Conservation (phyloP, 2,329 filamentous ascomycete species). For the Sclerotinia borealis region DNA sequence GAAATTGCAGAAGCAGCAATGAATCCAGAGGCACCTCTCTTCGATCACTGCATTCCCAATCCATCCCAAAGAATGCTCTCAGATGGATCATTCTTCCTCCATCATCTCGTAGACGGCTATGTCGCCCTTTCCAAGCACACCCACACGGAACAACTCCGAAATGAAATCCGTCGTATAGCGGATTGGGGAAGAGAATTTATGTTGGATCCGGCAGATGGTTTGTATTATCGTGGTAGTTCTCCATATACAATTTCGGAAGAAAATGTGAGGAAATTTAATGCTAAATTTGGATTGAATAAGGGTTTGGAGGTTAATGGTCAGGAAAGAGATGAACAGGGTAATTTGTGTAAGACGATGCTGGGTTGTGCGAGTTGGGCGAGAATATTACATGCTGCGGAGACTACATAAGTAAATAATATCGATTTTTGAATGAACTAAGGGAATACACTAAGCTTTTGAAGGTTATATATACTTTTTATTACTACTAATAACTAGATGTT, state of each 20-base stretch:
- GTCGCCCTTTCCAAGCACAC: constrained; percentile 13
- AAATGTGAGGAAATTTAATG: constrained; percentile 15
- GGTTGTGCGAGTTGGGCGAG: constrained; percentile 21
- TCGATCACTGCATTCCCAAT: constrained; percentile 16
- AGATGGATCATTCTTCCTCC: constrained; percentile 22
- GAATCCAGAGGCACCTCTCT: constrained; percentile 12
- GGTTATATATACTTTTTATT: too few relatives aligned
- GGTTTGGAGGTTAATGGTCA: constrained; percentile 14
- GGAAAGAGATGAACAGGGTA: constrained; percentile 20
- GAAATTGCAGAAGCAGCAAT: constrained; percentile 18
- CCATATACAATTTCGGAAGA: constrained; percentile 20
- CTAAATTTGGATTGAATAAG: constrained; percentile 12
- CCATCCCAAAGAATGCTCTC: constrained; percentile 17
- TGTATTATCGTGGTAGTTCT: constrained; percentile 20
- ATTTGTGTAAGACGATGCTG: constrained; percentile 22
- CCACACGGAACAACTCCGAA: neutral
- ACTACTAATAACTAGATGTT: too few relatives aligned
- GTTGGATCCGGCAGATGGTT: constrained; percentile 15
- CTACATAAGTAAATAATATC: neutral
- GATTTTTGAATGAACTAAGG: too few relatives aligned
- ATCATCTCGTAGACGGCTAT: constrained; percentile 22
- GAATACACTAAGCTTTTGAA: too few relatives aligned
- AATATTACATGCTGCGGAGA: constrained; percentile 14
- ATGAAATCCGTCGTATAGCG: constrained; percentile 16
- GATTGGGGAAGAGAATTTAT: constrained; percentile 21